These are phyloP conservation scores for Decorospora gaudefroyi DNA, from an alignment of 2,329 filamentous ascomycete species.

Conservation along the genomic window DNA sequence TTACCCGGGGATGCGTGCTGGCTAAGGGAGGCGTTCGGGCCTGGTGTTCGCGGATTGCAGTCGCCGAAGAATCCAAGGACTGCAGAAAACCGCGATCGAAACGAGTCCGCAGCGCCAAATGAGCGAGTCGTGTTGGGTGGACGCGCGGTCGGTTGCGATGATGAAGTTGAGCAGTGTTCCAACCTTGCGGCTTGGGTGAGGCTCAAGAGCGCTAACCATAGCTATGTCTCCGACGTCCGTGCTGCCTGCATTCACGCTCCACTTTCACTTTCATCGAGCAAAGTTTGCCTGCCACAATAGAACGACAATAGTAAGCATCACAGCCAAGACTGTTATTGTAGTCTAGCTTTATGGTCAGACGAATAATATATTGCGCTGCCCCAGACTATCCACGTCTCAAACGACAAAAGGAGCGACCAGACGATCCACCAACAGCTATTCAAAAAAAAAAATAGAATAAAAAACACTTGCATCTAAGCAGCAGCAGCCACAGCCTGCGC, in stretches of 20 bases:
- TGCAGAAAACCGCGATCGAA: not conserved
- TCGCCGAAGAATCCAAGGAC: not conserved
- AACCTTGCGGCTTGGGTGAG: constrained; percentile 12
- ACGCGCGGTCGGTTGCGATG: constrained; percentile 10
- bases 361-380: constrained; percentile 8
- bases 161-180: constrained; percentile 19
- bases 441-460: too few species aligned
- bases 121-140: constrained; percentile 15
- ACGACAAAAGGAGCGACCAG: constrained; percentile 38
- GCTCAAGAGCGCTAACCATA: constrained; percentile 11
- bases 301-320: not conserved
- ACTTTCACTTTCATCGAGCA: not conserved
- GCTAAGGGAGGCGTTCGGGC: constrained; percentile 5
- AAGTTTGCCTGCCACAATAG: too few species aligned
- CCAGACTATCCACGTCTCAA: constrained; percentile 30
- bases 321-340: too few species aligned
- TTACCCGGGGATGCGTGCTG: constrained; percentile 18
- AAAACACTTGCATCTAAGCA: constrained; percentile 27
- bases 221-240: constrained; percentile 5
- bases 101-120: constrained; percentile 1
- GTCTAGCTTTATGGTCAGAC: constrained; percentile 1
- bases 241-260: constrained; percentile 9
- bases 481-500: constrained; percentile 52
- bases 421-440: constrained; percentile 10
- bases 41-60: constrained; percentile 5